phyloP scores from a whole-genome alignment of 139 green algal species.

The Eudorina sp. region DNA sequence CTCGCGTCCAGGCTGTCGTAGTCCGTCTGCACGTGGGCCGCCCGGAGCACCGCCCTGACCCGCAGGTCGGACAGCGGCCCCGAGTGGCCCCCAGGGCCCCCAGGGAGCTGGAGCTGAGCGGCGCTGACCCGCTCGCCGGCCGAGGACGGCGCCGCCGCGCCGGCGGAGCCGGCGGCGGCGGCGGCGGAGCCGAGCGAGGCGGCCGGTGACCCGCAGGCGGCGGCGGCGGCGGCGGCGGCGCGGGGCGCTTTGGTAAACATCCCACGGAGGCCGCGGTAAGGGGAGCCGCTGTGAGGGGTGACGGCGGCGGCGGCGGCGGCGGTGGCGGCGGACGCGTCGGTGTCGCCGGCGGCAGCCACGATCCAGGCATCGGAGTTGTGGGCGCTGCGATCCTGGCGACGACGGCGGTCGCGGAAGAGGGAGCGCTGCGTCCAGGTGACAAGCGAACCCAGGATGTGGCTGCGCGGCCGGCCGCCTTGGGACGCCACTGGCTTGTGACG shows the following conservation, averaged over 20 bases:
- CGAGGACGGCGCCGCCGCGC: neutral
- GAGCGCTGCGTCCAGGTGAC: neutral
- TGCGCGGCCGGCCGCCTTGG: neutral
- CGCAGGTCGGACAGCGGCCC: constrained; percentile 20
- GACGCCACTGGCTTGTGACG: too few relatives aligned
- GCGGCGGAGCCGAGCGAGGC: neutral
- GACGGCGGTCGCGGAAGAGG: neutral
- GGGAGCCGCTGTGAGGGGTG: too few relatives aligned
- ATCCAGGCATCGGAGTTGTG: neutral
- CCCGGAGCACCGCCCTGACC: constrained; percentile 14
- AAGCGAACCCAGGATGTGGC: neutral
- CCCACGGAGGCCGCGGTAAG: too few relatives aligned
- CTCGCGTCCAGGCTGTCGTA: neutral
- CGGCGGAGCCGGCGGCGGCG: neutral
- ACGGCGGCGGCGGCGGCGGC: neutral
- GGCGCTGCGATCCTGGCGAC: neutral
- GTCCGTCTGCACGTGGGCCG: neutral
- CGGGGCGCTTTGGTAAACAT: neutral
- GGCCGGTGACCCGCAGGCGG: neutral
- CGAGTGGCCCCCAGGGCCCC: neutral
- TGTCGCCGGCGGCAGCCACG: neutral
- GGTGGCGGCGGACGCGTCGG: neutral
- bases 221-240: neutral
- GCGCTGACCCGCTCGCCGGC: too few relatives aligned
- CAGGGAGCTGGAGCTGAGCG: too few relatives aligned